Conservation (phyloP, 257 asterid genomes). For the Penstemon barbatus region DNA sequence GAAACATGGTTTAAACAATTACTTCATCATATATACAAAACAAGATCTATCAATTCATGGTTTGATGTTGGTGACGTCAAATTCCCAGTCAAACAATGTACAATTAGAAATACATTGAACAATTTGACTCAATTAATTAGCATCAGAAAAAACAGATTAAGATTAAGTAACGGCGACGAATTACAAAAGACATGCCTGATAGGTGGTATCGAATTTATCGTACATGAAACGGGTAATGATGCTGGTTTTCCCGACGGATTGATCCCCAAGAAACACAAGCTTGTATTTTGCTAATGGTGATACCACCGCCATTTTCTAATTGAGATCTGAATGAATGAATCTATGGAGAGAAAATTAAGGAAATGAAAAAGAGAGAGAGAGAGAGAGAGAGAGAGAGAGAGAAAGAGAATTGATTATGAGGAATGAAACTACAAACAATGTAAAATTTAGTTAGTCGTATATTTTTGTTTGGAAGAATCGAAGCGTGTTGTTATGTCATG, state of each 20-base stretch:
- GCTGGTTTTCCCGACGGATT: conserved; percentile 79
- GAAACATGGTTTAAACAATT: background rate
- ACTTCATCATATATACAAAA: too few relatives aligned
- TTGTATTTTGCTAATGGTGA: conserved; percentile 82
- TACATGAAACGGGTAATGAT: conserved; percentile 85
- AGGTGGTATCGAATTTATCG: conserved; percentile 78
- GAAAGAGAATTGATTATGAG: too few relatives aligned
- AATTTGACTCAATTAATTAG: background rate
- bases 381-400: conserved; percentile 16
- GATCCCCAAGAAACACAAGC: conserved; percentile 78
- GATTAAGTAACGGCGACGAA: background rate
- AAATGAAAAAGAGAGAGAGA: conserved; percentile 12
- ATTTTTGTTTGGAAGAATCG: background rate
- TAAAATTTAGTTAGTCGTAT: background rate
- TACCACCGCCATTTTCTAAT: conserved; percentile 59
- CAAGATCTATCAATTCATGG: too few relatives aligned
- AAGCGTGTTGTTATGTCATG: background rate
- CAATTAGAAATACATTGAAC: background rate
- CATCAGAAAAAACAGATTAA: background rate
- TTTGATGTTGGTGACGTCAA: conserved; percentile 1
- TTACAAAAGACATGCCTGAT: conserved; percentile 46
- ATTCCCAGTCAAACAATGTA: conserved; percentile 1
- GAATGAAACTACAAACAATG: background rate
- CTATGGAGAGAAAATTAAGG: conserved; percentile 21
- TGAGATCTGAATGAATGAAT: conserved; percentile 4